Conservation (phyloP, 331 rosid genomes). For the Telfairia occidentalis region DNA sequence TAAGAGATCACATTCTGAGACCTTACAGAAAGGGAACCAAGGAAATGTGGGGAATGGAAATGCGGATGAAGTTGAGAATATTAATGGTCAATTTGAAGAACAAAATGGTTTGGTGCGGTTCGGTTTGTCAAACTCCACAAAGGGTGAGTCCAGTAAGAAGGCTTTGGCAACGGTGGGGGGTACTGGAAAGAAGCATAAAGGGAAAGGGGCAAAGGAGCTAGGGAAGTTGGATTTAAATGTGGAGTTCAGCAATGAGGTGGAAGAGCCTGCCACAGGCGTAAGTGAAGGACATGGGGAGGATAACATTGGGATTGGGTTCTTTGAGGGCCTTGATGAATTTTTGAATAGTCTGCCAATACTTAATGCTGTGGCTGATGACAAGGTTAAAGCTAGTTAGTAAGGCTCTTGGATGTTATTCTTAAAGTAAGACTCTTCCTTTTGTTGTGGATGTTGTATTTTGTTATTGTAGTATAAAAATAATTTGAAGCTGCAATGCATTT, state of each 20-base stretch:
- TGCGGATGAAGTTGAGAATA: slow-evolving; percentile 27
- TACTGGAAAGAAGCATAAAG: slow-evolving; percentile 27
- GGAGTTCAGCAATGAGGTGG: slow-evolving; percentile 92
- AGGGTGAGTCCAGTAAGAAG: slow-evolving; percentile 33
- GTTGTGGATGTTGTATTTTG: slow-evolving; percentile 5
- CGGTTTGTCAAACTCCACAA: slow-evolving; percentile 8
- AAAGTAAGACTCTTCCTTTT: slow-evolving; percentile 14
- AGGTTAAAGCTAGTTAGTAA: slow-evolving; percentile 60
- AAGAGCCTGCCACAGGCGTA: slow-evolving; percentile 39
- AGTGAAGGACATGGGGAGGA: slow-evolving; percentile 47
- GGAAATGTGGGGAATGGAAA: slow-evolving; percentile 18
- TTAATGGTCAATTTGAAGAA: slow-evolving; percentile 12
- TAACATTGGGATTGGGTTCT: slow-evolving; percentile 66
- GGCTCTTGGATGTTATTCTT: slow-evolving; percentile 5
- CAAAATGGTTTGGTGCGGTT: slow-evolving; percentile 10
- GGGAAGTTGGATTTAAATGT: slow-evolving; percentile 92
- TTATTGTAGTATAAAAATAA: not conserved
- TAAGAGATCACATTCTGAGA: slow-evolving; percentile 15
- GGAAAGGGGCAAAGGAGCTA: slow-evolving; percentile 50
- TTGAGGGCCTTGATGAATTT: slow-evolving; percentile 96
- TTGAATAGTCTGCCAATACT: slow-evolving; percentile 80
- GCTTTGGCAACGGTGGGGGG: slow-evolving; percentile 12
- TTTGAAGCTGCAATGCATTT: not conserved
- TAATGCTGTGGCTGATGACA: slow-evolving; percentile 69
- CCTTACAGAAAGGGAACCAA: slow-evolving; percentile 21